Evolutionary conservation across 805 yeast genomes (phyloP).

Genomic region (Clavispora phyllophila): DNA sequence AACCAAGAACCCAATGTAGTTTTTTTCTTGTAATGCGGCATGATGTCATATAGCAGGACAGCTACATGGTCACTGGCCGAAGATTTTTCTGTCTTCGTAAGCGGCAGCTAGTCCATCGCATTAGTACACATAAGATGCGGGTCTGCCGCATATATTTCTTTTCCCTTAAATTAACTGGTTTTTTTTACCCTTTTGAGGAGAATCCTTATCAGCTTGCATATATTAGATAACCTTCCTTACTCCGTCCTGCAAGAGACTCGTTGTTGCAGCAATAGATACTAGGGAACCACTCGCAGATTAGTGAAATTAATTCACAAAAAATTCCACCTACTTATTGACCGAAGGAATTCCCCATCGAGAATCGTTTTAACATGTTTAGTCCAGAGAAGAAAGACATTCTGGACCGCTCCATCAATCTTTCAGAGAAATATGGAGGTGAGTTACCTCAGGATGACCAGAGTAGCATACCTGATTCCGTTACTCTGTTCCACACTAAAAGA

Average conservation of each 20-base stretch:
- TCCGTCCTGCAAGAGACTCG: background rate
- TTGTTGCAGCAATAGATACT: no score
- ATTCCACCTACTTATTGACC: no score
- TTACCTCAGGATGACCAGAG: constrained; percentile 5
- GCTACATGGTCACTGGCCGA: background rate
- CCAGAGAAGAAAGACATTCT: constrained; percentile 5
- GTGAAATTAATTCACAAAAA: no score
- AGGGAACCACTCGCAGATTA: no score
- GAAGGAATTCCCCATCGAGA: no score
- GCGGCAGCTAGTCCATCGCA: background rate
- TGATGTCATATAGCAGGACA: background rate
- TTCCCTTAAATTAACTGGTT: background rate
- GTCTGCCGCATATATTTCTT: background rate
- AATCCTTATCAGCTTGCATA: background rate
- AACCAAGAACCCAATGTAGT: background rate
- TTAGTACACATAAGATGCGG: background rate
- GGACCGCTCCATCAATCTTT: constrained; percentile 2
- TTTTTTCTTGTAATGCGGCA: background rate
- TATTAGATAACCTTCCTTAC: background rate
- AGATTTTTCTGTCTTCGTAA: background rate
- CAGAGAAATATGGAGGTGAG: constrained; percentile 8
- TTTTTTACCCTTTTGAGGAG: background rate
- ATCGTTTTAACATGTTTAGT: background rate
- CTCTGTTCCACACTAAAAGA: constrained; percentile 9
- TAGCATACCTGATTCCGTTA: background rate